Conservation (phyloP, 306 rosid species). For the Astragalus glycyphyllos region DNA sequence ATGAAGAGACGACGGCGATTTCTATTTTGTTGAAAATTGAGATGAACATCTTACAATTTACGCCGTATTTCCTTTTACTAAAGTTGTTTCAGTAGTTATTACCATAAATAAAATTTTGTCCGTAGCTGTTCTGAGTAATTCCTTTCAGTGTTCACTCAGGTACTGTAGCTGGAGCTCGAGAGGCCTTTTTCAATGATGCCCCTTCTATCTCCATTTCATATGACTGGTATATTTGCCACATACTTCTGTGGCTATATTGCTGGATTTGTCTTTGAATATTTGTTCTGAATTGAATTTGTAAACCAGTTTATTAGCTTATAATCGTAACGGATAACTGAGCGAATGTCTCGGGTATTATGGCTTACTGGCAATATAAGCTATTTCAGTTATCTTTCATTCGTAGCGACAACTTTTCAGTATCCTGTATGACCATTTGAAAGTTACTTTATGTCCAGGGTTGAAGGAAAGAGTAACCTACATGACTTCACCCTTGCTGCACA, state of each 20-base stretch:
- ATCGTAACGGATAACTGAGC: conserved; percentile 10
- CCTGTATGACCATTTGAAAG: conserved; percentile 36
- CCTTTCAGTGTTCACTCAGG: conserved; percentile 77
- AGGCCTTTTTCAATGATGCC: conserved; percentile 75
- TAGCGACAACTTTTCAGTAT: conserved; percentile 4
- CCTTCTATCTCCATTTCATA: conserved; percentile 86
- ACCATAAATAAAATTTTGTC: not conserved
- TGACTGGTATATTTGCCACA: conserved; percentile 59
- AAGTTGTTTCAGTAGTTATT: conserved; percentile 29
- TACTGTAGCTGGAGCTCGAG: conserved; percentile 98
- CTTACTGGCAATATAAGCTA: not conserved
- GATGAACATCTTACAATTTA: not conserved
- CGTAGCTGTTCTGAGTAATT: conserved; percentile 20
- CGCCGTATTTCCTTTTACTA: not conserved
- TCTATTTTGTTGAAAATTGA: conserved; percentile 26
- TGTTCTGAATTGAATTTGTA: no score
- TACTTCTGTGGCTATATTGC: conserved; percentile 22
- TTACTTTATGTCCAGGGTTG: conserved; percentile 62
- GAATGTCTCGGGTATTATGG: conserved; percentile 38
- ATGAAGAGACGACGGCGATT: conserved; percentile 23
- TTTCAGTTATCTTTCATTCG: conserved; percentile 29
- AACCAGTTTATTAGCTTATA: no score
- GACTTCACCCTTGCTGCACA: conserved; percentile 84
- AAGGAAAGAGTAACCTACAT: conserved; percentile 55
- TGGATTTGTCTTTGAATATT: conserved; percentile 1